Percentiles rank a stretch among this genome's conserved stretches.
Evolutionary conservation across 768 basidiomycete species (phyloP).

Genomic region (Stropharia rugosoannulata): DNA sequence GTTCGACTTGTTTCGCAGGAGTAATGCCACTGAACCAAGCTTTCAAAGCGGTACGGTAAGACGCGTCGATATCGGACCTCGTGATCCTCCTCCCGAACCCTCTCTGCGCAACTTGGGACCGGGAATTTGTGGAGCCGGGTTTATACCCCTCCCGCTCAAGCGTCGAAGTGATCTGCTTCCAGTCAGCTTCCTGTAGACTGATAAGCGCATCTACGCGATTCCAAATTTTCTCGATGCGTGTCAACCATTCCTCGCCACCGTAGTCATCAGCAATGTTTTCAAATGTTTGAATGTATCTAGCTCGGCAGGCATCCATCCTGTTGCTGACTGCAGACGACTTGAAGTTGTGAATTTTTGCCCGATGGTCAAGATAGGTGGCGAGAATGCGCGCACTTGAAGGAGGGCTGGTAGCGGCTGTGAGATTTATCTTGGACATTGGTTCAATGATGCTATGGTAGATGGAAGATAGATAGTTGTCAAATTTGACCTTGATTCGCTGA

Average conservation of each 20-base stretch:
- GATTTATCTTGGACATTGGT: constrained; percentile 2
- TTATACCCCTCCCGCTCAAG: constrained; percentile 16
- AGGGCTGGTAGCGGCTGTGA: background rate
- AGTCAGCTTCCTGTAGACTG: constrained; percentile 18
- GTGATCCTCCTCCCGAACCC: constrained; percentile 16
- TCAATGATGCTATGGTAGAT: background rate
- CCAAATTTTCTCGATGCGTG: constrained; percentile 14
- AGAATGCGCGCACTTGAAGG: constrained; percentile 12
- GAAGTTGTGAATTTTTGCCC: constrained; percentile 13
- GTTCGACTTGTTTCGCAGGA: constrained; percentile 9
- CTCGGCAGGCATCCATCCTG: constrained; percentile 5
- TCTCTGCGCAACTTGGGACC: background rate
- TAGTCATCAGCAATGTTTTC: constrained; percentile 22
- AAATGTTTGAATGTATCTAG: constrained; percentile 7
- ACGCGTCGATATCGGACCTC: constrained; percentile 13
- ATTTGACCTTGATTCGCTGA: constrained; percentile 24
- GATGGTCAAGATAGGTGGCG: constrained; percentile 8
- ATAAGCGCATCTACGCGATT: constrained; percentile 20
- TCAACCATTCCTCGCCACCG: constrained; percentile 20
- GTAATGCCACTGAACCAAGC: constrained; percentile 17
- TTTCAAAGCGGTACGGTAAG: constrained; percentile 8
- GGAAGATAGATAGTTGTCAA: constrained; percentile 20
- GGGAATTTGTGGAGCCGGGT: constrained; percentile 1
- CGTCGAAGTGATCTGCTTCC: constrained; percentile 6
- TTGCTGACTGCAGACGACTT: constrained; percentile 4